Percentiles rank a stretch among this genome's conserved stretches.
Evolutionary conservation across 2,329 filamentous ascomycete genomes (phyloP).

Genomic region (Cladosporium sp.): DNA sequence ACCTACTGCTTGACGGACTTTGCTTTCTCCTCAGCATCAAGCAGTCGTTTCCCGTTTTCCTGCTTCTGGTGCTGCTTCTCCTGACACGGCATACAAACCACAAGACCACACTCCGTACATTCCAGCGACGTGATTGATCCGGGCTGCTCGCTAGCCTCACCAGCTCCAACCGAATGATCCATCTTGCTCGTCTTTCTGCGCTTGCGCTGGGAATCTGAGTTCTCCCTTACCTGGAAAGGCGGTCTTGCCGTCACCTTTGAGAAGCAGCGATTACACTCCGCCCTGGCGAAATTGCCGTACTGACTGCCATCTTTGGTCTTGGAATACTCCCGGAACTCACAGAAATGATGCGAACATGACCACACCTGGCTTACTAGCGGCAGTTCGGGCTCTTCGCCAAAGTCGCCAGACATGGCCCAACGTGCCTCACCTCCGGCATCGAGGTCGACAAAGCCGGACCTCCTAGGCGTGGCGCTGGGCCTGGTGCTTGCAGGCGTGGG

Average conservation of each 20-base stretch:
- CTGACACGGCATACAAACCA: background rate
- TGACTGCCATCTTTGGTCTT: conserved; percentile 5
- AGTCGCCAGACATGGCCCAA: conserved; percentile 32
- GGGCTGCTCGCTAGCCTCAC: background rate
- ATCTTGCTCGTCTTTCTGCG: background rate
- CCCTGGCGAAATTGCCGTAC: conserved; percentile 17
- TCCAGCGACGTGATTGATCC: background rate
- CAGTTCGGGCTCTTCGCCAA: conserved; percentile 34
- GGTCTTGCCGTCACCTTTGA: conserved; percentile 4
- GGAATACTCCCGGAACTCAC: conserved; percentile 1
- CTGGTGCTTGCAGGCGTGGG: too few species aligned
- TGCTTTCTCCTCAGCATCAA: too few species aligned
- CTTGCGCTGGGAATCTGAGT: background rate
- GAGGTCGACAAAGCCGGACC: conserved; percentile 23
- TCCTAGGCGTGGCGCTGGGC: too few species aligned
- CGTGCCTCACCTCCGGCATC: conserved; percentile 28
- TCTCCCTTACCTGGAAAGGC: background rate
- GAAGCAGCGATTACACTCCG: conserved; percentile 26
- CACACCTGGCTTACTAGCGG: conserved; percentile 19
- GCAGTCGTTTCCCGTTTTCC: background rate
- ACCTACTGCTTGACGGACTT: too few species aligned
- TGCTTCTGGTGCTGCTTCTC: background rate
- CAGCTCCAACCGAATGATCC: too few species aligned
- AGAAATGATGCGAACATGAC: conserved; percentile 24
- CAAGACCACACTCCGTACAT: background rate